Base-by-base conservation (phyloP, 495 filamentous ascomycete genomes). In the Neurospora sp. region DNA sequence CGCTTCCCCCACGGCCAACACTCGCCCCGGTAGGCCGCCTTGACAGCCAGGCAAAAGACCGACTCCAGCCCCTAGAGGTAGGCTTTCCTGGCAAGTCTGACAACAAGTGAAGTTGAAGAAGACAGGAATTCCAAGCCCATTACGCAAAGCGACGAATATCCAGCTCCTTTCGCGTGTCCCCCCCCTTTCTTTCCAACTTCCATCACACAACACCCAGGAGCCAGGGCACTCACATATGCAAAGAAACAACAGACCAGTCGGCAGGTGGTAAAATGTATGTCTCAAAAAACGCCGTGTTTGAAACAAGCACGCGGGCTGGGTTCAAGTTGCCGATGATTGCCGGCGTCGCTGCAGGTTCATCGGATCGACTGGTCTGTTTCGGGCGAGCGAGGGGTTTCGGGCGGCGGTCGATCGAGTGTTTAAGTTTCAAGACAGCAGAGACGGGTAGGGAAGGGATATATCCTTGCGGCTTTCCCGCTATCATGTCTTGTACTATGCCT, bases 281-380 rank as follows among this genome's bases (percentile, higher is more conserved):
- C 70, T 71, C 4, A 59, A 35, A 37, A 37, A 44, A 44, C 42
- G 48, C 44, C 3, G 41, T 71, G 27, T 27, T 37, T 37, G 44
- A 68, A 41, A 31, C 53, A 65, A 31, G 14, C 53, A 65, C 16
- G 14, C 12, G 27, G 14, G 70, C n/a, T 12, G 53, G 17, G 31
- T 31, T 31, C 27, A 31, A 31, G 35, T 72, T 69, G n/a, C 48
- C 27, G 70, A 61, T 72, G 71, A 72, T 72, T 70, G 71, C 40
- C 71, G 65, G 39, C 20, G 3, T 41, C 14, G 20, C 35, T 72
- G 71, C 27, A 72, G 38, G 71, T 65, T 72, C 59, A 72, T 72
- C 71, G 71, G 71, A 72, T 72, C 71, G 71, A n/a, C 61, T 48
- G 41, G 31, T 53, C 27, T 31, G 22, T 71, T 48, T 48, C 40